phyloP scores from a whole-genome alignment of 441 rosid genomes.

The Iberis amara region DNA sequence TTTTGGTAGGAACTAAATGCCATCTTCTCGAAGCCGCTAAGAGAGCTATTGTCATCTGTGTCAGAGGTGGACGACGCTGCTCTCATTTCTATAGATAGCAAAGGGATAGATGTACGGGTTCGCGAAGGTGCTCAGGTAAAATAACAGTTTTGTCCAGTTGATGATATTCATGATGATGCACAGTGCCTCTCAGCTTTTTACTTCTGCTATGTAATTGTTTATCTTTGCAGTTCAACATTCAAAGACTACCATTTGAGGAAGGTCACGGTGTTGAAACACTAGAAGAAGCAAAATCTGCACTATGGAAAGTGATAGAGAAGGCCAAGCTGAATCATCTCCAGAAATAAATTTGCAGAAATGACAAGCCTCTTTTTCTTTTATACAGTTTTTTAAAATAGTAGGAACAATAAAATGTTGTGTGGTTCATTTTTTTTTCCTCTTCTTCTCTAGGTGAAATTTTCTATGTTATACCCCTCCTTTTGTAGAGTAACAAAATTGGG shows the following conservation, averaged over 20 bases:
- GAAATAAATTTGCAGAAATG: slow-evolving; percentile 54
- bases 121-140: slow-evolving; percentile 94
- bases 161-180: background rate
- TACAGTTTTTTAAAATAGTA: background rate
- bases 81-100: slow-evolving; percentile 89
- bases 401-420: slow-evolving; percentile 8
- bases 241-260: slow-evolving; percentile 81
- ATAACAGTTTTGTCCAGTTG: background rate
- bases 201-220: slow-evolving; percentile 4
- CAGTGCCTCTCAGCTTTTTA: background rate
- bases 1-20: slow-evolving; percentile 65
- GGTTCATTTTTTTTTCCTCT: background rate
- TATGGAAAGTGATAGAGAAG: slow-evolving; percentile 62
- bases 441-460: slow-evolving; percentile 12
- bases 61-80: slow-evolving; percentile 88
- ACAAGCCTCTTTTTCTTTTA: slow-evolving; percentile 13
- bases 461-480: slow-evolving; percentile 1
- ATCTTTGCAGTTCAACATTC: slow-evolving; percentile 60
- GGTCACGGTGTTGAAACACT: slow-evolving; percentile 72
- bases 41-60: slow-evolving; percentile 53
- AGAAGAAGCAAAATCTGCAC: slow-evolving; percentile 81
- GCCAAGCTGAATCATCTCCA: slow-evolving; percentile 51
- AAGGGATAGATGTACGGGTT: slow-evolving; percentile 79
- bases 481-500: slow-evolving; percentile 19
- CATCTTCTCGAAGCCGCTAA: slow-evolving; percentile 73